Evolutionary conservation across 345 rosid species (phyloP), one percentile per base, ranked within the genome.

Genomic region (Pelargonium nanum): DNA sequence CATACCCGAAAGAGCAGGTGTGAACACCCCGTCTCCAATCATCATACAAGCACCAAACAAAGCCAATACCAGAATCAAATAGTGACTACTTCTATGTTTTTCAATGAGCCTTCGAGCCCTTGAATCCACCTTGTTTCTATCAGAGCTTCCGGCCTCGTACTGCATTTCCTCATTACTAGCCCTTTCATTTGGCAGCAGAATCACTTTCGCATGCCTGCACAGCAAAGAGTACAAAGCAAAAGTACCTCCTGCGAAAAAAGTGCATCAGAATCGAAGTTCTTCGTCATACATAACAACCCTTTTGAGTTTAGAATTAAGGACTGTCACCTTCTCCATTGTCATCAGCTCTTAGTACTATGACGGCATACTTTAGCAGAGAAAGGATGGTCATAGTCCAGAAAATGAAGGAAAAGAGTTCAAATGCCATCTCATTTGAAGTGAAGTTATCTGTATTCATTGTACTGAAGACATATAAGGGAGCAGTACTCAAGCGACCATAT

Each of bases 1-100:
- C 71, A 40, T 53, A 85, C 91, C 91, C 24, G 91, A 80, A 60
- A 85, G 71, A 16, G 91, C 82, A 3, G 87, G 91, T 22, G 82
- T 80, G 58, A 85, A 74, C 65, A 85, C 82, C 3, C 77, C 85
- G 26, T 80, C 84, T 1, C 77, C 80, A 45, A 82, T 80, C 53
- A 80, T 73, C 84, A 85, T 78, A 54, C 87, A 85, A 25, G 85
- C 71, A 30, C 91, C 91, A 60, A 81, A 72, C 32, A 80, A 60
- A 15, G 91, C 91, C 26, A 65, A 62, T 61, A 80, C 62, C 62
- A 82, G 66, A 72, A 85, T 71, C 66, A 85, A 54, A 67, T 69
- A 78, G 40, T 81, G 86, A 62, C 76, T 58, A 56, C 72, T 77
- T 65, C 57, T 74, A 56, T 72, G 78, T 21, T 78, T 80, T 48